Base-by-base conservation (phyloP, 2,329 filamentous ascomycete genomes). In the Monosporascus sp. region DNA sequence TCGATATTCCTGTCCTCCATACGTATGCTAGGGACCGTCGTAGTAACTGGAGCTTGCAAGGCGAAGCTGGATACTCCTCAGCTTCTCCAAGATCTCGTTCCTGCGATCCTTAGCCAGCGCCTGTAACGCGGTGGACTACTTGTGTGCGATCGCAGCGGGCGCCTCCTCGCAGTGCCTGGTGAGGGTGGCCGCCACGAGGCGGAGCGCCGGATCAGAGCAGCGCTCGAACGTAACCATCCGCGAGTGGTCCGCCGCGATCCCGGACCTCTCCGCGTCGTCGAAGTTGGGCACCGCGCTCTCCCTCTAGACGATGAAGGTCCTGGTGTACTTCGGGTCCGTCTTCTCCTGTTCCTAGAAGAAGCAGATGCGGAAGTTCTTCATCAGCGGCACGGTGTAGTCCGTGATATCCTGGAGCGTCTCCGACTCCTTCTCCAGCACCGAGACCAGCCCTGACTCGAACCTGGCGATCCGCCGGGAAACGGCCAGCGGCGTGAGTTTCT, bases 401-500 rank as follows among this genome's bases (percentile, higher is more conserved):
- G 65, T 70, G 55, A 73, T 69, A 47, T 70, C 68, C 56, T 71
- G 67, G 15, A 73, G 58, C 24, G 64, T 65, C 50, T 73, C 69
- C 6, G 70, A 73, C 20, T 68, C 73, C 52, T 74, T 72, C 53
- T 78, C 71, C n/a, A 85, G 67, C 2, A 78, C 80, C 61, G 73
- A 75, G 7, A 83, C 71, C 37, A 86, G 67, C 0, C 78, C 77
- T 9, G 79, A 58, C 37, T 68, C 60, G 9, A 44, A 17, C 17
- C 45, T 39, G 31, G 63, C 59, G 14, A 65, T 54, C 20, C 50
- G 53, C 35, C 58, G 67, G 35, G 69, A 66, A 14, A 68, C 24
- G 15, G 58, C 38, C 31, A 67, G 48, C 22, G 61, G 58, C n/a
- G 58, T 63, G 3, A 70, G 53, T 51, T 68, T 68, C 49, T 63